These are phyloP conservation scores for Dalbergia cultrata DNA, from an alignment of 306 rosid genomes.

Conservation along the genomic window DNA sequence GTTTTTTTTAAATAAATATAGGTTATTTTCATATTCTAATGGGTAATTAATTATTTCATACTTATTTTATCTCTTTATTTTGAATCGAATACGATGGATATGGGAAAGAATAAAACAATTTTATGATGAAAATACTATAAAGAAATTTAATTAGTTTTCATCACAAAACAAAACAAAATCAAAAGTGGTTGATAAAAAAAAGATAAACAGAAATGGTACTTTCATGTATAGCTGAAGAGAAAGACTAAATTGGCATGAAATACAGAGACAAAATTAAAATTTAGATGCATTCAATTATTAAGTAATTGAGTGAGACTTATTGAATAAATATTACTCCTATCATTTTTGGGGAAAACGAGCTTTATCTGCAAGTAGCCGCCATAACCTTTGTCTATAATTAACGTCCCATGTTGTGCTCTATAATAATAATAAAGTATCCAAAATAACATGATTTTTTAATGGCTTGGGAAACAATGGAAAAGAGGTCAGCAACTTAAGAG, in stretches of 20 bases:
- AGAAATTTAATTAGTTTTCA: no score
- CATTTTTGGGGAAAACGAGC: neutral
- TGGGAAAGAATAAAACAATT: neutral
- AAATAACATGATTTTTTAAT: neutral
- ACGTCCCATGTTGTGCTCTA: neutral
- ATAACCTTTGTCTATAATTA: neutral
- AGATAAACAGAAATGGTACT: no score
- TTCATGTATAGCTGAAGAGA: no score
- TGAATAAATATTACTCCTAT: no score
- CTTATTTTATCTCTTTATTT: neutral
- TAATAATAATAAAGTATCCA: neutral
- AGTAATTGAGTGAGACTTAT: neutral
- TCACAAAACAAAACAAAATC: neutral
- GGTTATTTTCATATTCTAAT: no score
- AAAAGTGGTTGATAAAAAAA: no score
- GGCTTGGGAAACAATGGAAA: neutral
- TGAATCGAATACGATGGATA: neutral
- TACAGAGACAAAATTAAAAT: no score
- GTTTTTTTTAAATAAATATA: no score
- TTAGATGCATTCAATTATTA: no score
- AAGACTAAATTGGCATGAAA: no score
- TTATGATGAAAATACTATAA: neutral
- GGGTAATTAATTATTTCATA: no score
- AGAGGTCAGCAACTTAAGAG: neutral
- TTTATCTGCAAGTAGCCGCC: neutral